phyloP scores from a whole-genome alignment of 176 grass and related monocot species.

The Dendrocalamus sinicus region DNA sequence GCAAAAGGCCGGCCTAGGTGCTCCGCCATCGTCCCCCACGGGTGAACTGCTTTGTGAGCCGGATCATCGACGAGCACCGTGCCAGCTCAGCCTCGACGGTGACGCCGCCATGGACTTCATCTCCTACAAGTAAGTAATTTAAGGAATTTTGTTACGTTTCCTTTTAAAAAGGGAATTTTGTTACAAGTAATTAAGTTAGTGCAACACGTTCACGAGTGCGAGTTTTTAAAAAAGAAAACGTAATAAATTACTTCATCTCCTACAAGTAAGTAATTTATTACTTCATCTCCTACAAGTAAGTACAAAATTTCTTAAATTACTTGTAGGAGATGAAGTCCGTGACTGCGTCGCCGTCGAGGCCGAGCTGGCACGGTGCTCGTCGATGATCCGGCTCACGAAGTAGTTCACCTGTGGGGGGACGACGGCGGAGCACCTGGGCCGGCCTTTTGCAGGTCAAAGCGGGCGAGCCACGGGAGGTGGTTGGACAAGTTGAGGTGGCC shows the following conservation, averaged over 20 bases:
- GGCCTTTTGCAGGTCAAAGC: constrained; percentile 61
- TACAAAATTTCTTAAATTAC: too few relatives aligned
- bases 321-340: constrained; percentile 45
- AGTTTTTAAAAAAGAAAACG: too few relatives aligned
- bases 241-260: too few relatives aligned
- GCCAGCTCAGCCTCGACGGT: not conserved
- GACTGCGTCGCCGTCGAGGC: not conserved
- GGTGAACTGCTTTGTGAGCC: constrained; percentile 60
- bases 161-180: too few relatives aligned
- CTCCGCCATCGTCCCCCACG: constrained; percentile 41
- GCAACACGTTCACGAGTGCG: too few relatives aligned
- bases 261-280: constrained; percentile 1
- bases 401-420: constrained; percentile 54
- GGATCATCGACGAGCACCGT: constrained; percentile 69
- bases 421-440: constrained; percentile 53
- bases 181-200: too few relatives aligned
- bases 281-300: too few relatives aligned
- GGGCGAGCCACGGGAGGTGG: not conserved
- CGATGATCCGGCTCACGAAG: constrained; percentile 65
- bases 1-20: too few relatives aligned
- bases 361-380: constrained; percentile 47
- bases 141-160: too few relatives aligned
- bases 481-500: constrained; percentile 1
- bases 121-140: too few relatives aligned
- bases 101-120: too few relatives aligned